Evolutionary conservation across 139 green algal species (phyloP).

Genomic region (Coelastrella sp.): DNA sequence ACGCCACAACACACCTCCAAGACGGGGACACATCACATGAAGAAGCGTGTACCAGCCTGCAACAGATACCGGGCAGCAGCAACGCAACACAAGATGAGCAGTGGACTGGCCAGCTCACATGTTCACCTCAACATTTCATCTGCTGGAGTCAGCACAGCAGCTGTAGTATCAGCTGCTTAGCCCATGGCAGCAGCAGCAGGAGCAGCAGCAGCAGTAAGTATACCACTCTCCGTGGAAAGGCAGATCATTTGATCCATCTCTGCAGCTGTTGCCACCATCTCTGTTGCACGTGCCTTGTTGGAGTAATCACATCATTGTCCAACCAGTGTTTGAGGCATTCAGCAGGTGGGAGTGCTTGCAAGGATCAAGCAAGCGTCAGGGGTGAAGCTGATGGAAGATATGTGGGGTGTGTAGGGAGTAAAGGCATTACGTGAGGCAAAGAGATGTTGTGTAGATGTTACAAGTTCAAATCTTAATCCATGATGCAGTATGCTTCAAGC

Average conservation of each 20-base stretch:
- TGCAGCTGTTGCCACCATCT: not conserved
- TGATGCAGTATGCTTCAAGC: too few species aligned
- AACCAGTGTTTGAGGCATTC: not conserved
- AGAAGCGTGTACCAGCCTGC: slow-evolving; percentile 51
- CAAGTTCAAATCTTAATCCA: too few species aligned
- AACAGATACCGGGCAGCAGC: not conserved
- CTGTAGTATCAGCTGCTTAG: too few species aligned
- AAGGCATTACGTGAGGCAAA: too few species aligned
- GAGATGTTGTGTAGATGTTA: too few species aligned
- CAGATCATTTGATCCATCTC: too few species aligned
- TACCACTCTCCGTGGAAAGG: not conserved
- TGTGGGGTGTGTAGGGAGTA: too few species aligned
- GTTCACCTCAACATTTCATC: not conserved
- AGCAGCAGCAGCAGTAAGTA: not conserved
- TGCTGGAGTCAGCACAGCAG: too few species aligned
- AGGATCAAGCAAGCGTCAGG: too few species aligned
- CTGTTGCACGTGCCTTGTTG: not conserved
- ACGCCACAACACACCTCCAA: slow-evolving; percentile 90
- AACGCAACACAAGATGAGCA: not conserved
- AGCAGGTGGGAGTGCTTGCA: not conserved
- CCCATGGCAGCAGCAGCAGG: slow-evolving; percentile 28
- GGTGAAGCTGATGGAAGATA: too few species aligned
- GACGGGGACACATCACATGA: slow-evolving; percentile 55
- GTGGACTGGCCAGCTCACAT: too few species aligned
- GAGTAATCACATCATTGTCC: not conserved